Percentiles rank a stretch among this genome's conserved stretches.
Conservation (phyloP, 2,329 filamentous ascomycete species). For the Myriangium duriaei region DNA sequence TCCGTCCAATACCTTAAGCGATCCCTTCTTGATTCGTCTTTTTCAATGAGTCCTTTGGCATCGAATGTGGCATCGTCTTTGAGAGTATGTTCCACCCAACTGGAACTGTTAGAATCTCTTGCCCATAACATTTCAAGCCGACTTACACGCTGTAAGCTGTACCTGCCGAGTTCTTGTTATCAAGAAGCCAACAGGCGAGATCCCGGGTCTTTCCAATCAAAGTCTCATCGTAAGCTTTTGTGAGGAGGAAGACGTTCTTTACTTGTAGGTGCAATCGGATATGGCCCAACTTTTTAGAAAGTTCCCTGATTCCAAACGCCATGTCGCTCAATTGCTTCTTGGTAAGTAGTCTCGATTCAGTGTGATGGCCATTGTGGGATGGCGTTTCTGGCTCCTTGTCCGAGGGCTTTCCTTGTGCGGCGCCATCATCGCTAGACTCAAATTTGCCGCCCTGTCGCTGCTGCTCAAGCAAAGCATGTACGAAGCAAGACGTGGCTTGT, state of each 20-base stretch:
- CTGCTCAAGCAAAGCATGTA: slow-evolving; percentile 45
- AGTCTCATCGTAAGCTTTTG: slow-evolving; percentile 78
- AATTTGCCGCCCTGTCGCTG: slow-evolving; percentile 20
- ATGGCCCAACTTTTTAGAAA: slow-evolving; percentile 74
- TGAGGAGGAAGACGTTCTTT: slow-evolving; percentile 72
- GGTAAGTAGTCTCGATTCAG: slow-evolving; percentile 65
- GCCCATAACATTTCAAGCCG: not conserved
- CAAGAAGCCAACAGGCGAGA: slow-evolving; percentile 66
- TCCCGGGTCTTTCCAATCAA: slow-evolving; percentile 67
- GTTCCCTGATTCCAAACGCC: slow-evolving; percentile 86
- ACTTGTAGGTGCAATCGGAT: slow-evolving; percentile 74
- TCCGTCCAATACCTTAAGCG: slow-evolving; percentile 75
- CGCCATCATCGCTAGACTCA: slow-evolving; percentile 18
- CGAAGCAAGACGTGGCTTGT: slow-evolving; percentile 45
- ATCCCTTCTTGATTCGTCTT: slow-evolving; percentile 41
- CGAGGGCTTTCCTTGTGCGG: slow-evolving; percentile 22
- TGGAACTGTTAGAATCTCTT: slow-evolving; percentile 12
- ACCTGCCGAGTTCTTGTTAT: slow-evolving; percentile 47
- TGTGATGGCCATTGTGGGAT: slow-evolving; percentile 23
- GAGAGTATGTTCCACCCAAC: slow-evolving; percentile 64
- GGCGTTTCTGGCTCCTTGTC: slow-evolving; percentile 30
- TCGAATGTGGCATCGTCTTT: slow-evolving; percentile 62
- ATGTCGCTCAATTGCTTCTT: slow-evolving; percentile 94
- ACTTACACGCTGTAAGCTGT: slow-evolving; percentile 59
- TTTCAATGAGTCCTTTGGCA: slow-evolving; percentile 51